Conservation (phyloP, 2,329 filamentous ascomycete species). For the Helicocarpus griseus region DNA sequence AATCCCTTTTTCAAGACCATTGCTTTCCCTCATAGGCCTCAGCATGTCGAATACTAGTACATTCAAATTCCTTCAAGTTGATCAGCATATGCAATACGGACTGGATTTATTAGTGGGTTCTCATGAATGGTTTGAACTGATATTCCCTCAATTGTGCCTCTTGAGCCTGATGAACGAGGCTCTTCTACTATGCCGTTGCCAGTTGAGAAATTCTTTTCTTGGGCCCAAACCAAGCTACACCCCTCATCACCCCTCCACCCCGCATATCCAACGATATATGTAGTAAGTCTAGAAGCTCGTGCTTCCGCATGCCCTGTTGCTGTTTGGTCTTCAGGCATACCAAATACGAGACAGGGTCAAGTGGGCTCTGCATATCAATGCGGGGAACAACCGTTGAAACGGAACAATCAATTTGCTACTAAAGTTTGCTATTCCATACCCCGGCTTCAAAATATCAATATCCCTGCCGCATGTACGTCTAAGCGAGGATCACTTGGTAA, state of each 20-base stretch:
- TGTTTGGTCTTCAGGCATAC: neutral
- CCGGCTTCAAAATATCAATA: too few relatives aligned
- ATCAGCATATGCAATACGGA: too few relatives aligned
- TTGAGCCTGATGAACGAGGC: neutral
- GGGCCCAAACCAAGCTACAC: neutral
- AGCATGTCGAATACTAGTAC: too few relatives aligned
- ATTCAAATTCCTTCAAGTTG: too few relatives aligned
- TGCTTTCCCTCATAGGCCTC: too few relatives aligned
- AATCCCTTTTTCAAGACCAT: neutral
- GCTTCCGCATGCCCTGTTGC: neutral
- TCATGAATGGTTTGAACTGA: too few relatives aligned
- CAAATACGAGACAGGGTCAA: neutral
- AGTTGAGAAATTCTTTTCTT: neutral
- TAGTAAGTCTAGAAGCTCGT: neutral
- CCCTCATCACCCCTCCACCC: neutral
- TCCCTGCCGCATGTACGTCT: too few relatives aligned
- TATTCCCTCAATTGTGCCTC: neutral
- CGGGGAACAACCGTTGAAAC: too few relatives aligned
- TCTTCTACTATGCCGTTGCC: neutral
- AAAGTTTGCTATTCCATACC: too few relatives aligned
- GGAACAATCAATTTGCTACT: too few relatives aligned
- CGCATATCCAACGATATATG: neutral
- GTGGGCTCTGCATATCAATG: too few relatives aligned
- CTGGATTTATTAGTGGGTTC: neutral
- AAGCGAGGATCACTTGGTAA: too few relatives aligned